Evolutionary conservation across 2,329 filamentous ascomycete genomes (phyloP).

Genomic region (Cladosporium sp.): DNA sequence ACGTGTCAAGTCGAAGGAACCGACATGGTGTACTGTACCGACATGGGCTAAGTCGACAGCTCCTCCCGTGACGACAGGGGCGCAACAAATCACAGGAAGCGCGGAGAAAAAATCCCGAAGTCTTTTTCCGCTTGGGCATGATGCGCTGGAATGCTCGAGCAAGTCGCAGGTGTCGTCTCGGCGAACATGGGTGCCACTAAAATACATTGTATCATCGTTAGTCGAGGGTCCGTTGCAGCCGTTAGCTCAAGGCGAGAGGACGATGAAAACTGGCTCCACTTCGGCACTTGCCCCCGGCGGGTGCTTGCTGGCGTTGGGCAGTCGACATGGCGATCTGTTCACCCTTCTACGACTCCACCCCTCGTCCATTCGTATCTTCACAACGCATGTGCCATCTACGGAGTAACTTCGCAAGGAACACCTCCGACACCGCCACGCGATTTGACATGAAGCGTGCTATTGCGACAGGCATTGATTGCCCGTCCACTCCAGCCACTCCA

Average conservation of each 20-base stretch:
- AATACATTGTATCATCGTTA: slow-evolving; percentile 1
- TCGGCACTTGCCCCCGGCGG: not conserved
- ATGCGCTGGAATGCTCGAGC: not conserved
- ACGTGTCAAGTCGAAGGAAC: slow-evolving; percentile 1
- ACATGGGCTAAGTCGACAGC: not conserved
- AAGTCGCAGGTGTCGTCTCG: not conserved
- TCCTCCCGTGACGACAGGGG: not conserved
- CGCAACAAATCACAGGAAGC: not conserved
- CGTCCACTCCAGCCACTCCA: not conserved
- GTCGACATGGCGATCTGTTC: not conserved
- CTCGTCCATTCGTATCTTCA: not conserved
- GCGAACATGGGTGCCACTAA: not conserved
- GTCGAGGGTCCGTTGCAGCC: not conserved
- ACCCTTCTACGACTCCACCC: not conserved
- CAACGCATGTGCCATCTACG: not conserved
- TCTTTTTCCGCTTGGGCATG: not conserved
- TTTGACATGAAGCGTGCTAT: not conserved
- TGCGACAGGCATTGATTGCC: not conserved
- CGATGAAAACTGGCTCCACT: not conserved
- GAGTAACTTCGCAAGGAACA: not conserved
- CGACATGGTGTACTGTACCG: not conserved
- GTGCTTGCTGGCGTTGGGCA: not conserved
- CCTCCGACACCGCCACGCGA: not conserved
- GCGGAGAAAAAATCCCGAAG: not conserved
- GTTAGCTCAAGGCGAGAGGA: not conserved